These are phyloP conservation scores for Aquilaria yunnanensis DNA, from an alignment of 345 rosid species.

Conservation along the genomic window DNA sequence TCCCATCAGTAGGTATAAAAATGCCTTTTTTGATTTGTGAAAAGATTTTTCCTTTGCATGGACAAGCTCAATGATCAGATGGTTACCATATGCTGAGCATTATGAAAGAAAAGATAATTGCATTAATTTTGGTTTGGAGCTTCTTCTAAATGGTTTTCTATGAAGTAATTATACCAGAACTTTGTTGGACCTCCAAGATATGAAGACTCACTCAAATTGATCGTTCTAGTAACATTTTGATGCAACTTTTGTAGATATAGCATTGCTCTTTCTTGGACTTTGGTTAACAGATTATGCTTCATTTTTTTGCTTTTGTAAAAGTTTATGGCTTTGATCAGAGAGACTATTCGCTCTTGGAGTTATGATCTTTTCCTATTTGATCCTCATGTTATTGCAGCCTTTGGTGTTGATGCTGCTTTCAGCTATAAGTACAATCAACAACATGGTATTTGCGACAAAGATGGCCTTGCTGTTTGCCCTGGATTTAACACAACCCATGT, in stretches of 20 bases:
- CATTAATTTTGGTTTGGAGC: background rate
- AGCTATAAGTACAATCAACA: conserved; percentile 88
- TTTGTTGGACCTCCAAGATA: no score
- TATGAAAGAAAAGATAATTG: background rate
- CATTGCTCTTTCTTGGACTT: no score
- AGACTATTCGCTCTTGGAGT: no score
- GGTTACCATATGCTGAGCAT: conserved; percentile 6
- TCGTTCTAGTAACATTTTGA: no score
- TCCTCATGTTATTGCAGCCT: conserved; percentile 41
- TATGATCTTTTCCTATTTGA: background rate
- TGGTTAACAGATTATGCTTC: no score
- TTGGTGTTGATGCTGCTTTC: conserved; percentile 96
- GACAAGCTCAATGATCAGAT: background rate
- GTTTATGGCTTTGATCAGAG: background rate
- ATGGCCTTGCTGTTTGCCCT: conserved; percentile 83
- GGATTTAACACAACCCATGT: conserved; percentile 84
- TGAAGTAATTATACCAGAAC: no score
- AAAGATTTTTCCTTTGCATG: background rate
- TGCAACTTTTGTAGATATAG: no score
- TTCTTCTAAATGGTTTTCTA: background rate
- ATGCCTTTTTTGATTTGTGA: background rate
- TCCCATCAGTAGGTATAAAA: conserved; percentile 82
- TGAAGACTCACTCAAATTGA: no score
- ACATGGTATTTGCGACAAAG: conserved; percentile 67
- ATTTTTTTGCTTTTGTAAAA: background rate